Evolutionary conservation across 1,284 basidiomycete genomes (phyloP).

Genomic region (Thecaphora frezii): DNA sequence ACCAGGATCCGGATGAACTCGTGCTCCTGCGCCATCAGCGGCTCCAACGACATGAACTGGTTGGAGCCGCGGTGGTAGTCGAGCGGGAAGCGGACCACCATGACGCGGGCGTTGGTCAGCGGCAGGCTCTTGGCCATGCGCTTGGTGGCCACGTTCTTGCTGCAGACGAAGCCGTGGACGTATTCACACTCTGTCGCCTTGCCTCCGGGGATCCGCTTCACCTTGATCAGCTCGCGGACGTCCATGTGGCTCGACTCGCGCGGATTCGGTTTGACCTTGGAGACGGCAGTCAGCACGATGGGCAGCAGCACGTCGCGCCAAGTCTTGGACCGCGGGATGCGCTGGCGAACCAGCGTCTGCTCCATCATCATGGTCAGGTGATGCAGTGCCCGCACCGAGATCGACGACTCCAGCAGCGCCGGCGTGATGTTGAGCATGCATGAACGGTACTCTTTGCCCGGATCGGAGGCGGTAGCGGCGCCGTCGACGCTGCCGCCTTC

Average conservation of each 20-base stretch:
- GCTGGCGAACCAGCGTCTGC: constrained; percentile 42
- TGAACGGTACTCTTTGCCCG: background rate
- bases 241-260: constrained; percentile 79
- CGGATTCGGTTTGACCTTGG: constrained; percentile 57
- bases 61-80: constrained; percentile 88
- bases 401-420: constrained; percentile 28
- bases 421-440: constrained; percentile 19
- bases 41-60: constrained; percentile 89
- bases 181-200: constrained; percentile 89
- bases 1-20: constrained; percentile 90
- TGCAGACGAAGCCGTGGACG: constrained; percentile 93
- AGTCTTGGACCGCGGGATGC: constrained; percentile 31
- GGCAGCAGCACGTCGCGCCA: constrained; percentile 52
- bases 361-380: constrained; percentile 50
- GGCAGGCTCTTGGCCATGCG: constrained; percentile 64
- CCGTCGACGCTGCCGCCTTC: background rate
- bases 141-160: constrained; percentile 96
- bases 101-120: constrained; percentile 80
- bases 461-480: background rate
- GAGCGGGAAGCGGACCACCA: constrained; percentile 92
- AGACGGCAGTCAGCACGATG: constrained; percentile 46
- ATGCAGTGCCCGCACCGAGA: constrained; percentile 25
- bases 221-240: constrained; percentile 91
- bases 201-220: constrained; percentile 97
- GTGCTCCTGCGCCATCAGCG: constrained; percentile 88